These are phyloP conservation scores for Neurospora sp. DNA, from an alignment of 495 filamentous ascomycete species.

Conservation along the genomic window DNA sequence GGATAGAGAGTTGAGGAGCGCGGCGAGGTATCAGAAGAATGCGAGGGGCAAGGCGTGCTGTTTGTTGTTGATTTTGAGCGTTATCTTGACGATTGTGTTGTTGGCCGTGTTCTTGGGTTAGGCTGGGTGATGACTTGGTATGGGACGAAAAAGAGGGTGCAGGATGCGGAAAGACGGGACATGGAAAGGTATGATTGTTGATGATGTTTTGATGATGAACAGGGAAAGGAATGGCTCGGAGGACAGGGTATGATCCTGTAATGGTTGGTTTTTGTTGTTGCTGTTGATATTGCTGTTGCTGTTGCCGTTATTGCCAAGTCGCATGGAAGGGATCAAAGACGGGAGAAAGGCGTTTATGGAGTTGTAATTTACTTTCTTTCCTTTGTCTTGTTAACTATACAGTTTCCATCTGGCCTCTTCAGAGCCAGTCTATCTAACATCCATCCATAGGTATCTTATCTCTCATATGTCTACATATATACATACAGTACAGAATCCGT, in stretches of 20 bases:
- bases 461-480: background rate
- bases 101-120: constrained; percentile 69
- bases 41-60: constrained; percentile 89
- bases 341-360: constrained; percentile 8
- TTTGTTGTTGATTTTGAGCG: constrained; percentile 77
- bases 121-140: constrained; percentile 1
- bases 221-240: background rate
- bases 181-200: background rate
- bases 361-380: constrained; percentile 1
- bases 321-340: background rate
- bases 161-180: background rate
- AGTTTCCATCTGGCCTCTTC: background rate
- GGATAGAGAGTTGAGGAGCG: constrained; percentile 70
- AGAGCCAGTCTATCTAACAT: background rate
- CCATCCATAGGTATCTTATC: background rate
- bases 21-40: constrained; percentile 83
- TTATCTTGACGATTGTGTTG: constrained; percentile 81
- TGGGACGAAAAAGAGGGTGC: background rate
- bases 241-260: background rate
- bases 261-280: constrained; percentile 1
- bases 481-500: background rate
- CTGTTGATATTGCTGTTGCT: background rate
- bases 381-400: constrained; percentile 1
- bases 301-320: background rate
- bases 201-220: background rate